Evolutionary conservation across 495 filamentous ascomycete species (phyloP).

Genomic region (Penicillium crystallinum): DNA sequence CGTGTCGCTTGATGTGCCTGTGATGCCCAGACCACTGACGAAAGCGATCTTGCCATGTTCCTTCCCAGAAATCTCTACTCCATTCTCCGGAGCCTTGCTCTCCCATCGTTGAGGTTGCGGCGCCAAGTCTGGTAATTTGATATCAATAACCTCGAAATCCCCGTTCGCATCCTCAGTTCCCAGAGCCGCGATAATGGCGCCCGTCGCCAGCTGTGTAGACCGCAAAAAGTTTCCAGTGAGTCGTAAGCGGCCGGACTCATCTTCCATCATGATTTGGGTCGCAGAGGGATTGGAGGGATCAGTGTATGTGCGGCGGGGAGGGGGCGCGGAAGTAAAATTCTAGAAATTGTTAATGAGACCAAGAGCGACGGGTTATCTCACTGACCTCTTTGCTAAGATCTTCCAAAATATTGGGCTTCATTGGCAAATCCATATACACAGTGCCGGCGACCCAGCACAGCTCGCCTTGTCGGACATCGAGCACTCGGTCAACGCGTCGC

Average conservation of each 20-base stretch:
- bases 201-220: conserved; percentile 72
- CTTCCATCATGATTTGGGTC: conserved; percentile 78
- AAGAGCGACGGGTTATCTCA: conserved; percentile 4
- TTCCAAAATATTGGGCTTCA: conserved; percentile 96
- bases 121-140: conserved; percentile 80
- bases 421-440: conserved; percentile 91
- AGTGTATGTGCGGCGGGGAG: conserved; percentile 71
- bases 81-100: conserved; percentile 24
- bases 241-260: conserved; percentile 88
- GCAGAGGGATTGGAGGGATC: conserved; percentile 40
- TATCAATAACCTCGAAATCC: conserved; percentile 86
- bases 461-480: conserved; percentile 94
- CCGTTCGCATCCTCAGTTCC: conserved; percentile 90
- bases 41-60: conserved; percentile 71
- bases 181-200: conserved; percentile 83
- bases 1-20: conserved; percentile 63
- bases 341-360: conserved; percentile 22
- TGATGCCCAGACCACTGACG: conserved; percentile 81
- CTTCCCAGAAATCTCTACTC: conserved; percentile 30
- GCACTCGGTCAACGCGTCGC: conserved; percentile 70
- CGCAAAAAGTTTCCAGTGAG: conserved; percentile 64
- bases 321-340: conserved; percentile 84
- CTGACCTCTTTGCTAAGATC: conserved; percentile 88
- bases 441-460: conserved; percentile 94
- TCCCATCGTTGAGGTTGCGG: conserved; percentile 77